These are phyloP conservation scores for Cornus kousa DNA, from an alignment of 148 eudicot genomes.

Conservation along the genomic window DNA sequence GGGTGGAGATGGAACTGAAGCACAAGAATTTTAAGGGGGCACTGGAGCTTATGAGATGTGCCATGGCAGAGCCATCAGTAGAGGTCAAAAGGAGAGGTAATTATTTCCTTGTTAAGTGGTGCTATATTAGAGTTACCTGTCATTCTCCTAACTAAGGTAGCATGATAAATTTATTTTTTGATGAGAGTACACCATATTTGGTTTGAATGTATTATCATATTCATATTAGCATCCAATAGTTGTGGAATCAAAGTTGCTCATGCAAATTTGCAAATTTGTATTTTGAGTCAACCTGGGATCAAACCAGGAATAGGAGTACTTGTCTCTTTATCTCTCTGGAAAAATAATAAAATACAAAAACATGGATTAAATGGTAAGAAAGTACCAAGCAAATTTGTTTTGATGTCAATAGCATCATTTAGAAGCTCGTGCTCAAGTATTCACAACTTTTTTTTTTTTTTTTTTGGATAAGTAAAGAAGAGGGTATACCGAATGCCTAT, in stretches of 20 bases:
- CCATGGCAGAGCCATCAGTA: slow-evolving; percentile 88
- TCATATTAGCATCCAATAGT: neutral
- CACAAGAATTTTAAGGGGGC: slow-evolving; percentile 79
- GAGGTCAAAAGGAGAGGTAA: slow-evolving; percentile 91
- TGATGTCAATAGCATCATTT: no score
- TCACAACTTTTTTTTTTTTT: no score
- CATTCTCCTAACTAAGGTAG: neutral
- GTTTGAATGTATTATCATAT: neutral
- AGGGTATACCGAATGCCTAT: no score
- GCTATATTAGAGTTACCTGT: neutral
- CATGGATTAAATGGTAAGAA: no score
- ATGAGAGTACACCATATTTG: neutral
- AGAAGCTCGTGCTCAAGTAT: no score
- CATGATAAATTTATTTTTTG: neutral
- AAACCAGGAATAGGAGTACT: no score
- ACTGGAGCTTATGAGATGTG: slow-evolving; percentile 85
- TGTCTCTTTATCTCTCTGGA: no score
- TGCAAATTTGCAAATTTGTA: no score
- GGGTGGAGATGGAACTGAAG: slow-evolving; percentile 97
- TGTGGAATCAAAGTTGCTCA: neutral
- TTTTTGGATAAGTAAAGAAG: no score
- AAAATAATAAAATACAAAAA: no score
- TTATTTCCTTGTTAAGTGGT: neutral
- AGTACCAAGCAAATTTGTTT: no score
- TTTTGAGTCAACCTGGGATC: neutral